Percentiles rank a stretch among this genome's conserved stretches.
These are phyloP conservation scores for Marchantia polymorpha DNA, from an alignment of 225 moss, liverwort and hornwort species.

Conservation along the genomic window DNA sequence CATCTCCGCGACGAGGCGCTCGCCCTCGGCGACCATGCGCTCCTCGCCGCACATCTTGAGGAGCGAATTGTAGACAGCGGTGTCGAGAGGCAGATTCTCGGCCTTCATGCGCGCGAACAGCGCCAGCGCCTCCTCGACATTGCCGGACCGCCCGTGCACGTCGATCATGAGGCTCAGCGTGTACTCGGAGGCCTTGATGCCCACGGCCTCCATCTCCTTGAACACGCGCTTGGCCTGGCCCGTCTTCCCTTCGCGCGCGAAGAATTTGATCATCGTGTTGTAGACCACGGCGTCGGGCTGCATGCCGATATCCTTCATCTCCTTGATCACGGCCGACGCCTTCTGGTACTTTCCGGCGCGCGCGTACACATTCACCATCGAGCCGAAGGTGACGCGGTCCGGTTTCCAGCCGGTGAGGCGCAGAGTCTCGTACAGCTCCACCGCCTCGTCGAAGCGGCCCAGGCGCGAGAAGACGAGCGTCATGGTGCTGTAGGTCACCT, in stretches of 20 bases:
- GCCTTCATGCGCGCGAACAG: slow-evolving; percentile 59
- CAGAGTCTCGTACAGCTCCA: slow-evolving; percentile 59
- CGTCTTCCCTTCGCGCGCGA: slow-evolving; percentile 63
- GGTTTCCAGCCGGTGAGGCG: slow-evolving; percentile 75
- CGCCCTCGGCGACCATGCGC: slow-evolving; percentile 59
- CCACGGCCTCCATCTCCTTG: slow-evolving; percentile 67
- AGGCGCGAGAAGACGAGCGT: slow-evolving; percentile 75
- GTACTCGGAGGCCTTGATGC: slow-evolving; percentile 71
- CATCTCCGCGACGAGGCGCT: slow-evolving; percentile 60
- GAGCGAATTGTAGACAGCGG: slow-evolving; percentile 78
- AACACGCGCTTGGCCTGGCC: slow-evolving; percentile 72
- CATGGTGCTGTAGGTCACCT: slow-evolving; percentile 86
- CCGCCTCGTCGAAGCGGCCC: slow-evolving; percentile 66
- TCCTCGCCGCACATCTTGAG: slow-evolving; percentile 89
- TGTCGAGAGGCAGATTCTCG: slow-evolving; percentile 61
- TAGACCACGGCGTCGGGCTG: slow-evolving; percentile 76
- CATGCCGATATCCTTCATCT: slow-evolving; percentile 71
- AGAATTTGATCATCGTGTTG: slow-evolving; percentile 72
- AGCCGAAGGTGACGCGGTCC: slow-evolving; percentile 75
- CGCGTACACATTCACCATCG: slow-evolving; percentile 80
- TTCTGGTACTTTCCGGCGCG: slow-evolving; percentile 73
- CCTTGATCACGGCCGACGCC: slow-evolving; percentile 60
- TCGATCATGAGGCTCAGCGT: slow-evolving; percentile 82
- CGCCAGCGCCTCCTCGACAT: slow-evolving; percentile 60
- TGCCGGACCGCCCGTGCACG: slow-evolving; percentile 67